Conservation (phyloP, 441 rosid species). For the Aleurites moluccanus region DNA sequence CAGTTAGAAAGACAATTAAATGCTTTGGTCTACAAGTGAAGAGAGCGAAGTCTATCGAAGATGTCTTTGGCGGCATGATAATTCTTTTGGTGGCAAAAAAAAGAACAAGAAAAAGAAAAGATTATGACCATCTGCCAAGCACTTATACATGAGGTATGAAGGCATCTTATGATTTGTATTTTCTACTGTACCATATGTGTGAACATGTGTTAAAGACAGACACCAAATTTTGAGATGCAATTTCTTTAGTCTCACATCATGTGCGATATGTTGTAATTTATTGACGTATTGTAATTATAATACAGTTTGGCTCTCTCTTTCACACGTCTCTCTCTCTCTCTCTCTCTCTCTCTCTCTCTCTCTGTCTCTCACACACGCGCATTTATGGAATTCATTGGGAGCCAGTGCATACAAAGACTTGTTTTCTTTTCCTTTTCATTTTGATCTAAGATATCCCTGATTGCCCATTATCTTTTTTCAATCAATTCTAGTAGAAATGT, state of each 20-base stretch:
- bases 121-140: conserved; percentile 13
- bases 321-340: not conserved
- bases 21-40: conserved; percentile 38
- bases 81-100: not conserved
- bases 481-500: not conserved
- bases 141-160: conserved; percentile 18
- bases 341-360: not conserved
- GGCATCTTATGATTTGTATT: conserved; percentile 26
- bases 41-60: conserved; percentile 28
- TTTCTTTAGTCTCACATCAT: conserved; percentile 31
- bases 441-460: no score
- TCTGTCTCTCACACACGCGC: not conserved
- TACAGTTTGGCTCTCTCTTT: conserved; percentile 6
- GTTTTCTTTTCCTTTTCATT: not conserved
- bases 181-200: conserved; percentile 40
- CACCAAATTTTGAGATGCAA: conserved; percentile 47
- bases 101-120: no score
- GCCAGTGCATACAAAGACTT: not conserved
- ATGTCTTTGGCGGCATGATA: not conserved
- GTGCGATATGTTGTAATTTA: conserved; percentile 40
- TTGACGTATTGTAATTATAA: conserved; percentile 34
- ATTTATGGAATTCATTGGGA: no score
- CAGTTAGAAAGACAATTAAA: conserved; percentile 73
- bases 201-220: conserved; percentile 25
- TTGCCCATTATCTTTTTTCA: no score